Conservation (phyloP, 371 early-diverging fungal species). For the Saksenaea vasiformis region DNA sequence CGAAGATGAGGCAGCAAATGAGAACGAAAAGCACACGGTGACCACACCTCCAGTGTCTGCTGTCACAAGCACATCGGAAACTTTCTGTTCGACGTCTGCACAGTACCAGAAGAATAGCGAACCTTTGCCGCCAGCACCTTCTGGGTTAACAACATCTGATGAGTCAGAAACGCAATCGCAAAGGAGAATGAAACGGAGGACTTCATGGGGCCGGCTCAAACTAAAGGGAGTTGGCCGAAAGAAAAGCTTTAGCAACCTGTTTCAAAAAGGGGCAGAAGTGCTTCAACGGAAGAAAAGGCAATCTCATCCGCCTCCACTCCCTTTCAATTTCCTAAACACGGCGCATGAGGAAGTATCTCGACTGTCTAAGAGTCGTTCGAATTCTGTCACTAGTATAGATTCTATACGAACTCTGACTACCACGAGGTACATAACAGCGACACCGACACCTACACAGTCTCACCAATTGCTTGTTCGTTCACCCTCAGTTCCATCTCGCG, state of each 20-base stretch:
- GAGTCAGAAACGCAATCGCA: background rate
- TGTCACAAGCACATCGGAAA: constrained; percentile 15
- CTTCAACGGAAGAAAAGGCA: constrained; percentile 8
- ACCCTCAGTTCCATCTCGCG: background rate
- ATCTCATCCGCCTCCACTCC: constrained; percentile 7
- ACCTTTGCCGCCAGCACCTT: background rate
- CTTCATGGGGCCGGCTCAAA: constrained; percentile 23
- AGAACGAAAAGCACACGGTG: background rate
- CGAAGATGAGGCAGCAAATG: background rate
- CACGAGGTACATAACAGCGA: background rate
- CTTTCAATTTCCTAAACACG: background rate
- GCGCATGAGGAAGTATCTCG: background rate
- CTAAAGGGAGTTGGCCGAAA: constrained; percentile 12
- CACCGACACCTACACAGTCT: background rate
- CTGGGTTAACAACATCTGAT: background rate
- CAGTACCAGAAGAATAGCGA: background rate
- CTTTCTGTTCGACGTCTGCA: constrained; percentile 10
- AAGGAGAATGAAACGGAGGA: constrained; percentile 11
- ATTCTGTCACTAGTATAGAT: background rate
- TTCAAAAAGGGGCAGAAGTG: constrained; percentile 15
- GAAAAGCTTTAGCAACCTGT: constrained; percentile 14
- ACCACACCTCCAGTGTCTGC: constrained; percentile 1
- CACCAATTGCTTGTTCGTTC: background rate
- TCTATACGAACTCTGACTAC: background rate
- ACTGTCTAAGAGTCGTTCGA: background rate